Evolutionary conservation across 352 stramenopile genomes (phyloP), one percentile per base, ranked within the genome.

Genomic region (Blastocystis sp.): DNA sequence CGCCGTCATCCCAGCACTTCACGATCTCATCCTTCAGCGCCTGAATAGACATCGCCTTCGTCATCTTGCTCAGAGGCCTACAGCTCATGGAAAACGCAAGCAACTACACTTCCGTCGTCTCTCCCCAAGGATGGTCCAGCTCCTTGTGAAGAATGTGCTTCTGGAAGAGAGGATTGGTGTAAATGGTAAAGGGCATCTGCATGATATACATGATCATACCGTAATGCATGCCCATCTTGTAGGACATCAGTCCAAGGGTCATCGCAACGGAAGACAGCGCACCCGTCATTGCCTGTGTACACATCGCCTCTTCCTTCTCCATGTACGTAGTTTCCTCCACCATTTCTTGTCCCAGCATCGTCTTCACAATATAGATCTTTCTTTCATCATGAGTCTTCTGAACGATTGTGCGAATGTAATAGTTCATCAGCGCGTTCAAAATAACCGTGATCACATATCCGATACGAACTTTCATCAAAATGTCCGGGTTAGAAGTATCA

Each of bases 291-390:
- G 65, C 23, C 77, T 87, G 62, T 23, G 62, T 62, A 78, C 62
- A 74, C 59, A 87, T 69, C 21, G 17, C 34, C 41, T 74, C 65
- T 45, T 87, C 77, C 62, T 87, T 77, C 48, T 87, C 62, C 41
- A 87, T 62, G 71, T 87, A 87, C 23, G 77, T 87, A n/a, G 77
- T 77, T 45, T 87, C 77, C 65, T 87, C 62, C 0, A 74, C 62
- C 23, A 64, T 62, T 21, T 74, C 65, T 38, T 77, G 62, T 5
- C 77, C 77, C 60, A 87, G 28, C 59, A 87, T 79, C 40, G 7
- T 81, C 34, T 78, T 79, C 28, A 77, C 77, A 53, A 87, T 87
- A 19, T 77, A 87, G 52, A 87, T 87, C 65, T 87, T 87, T 2
- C 48, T 76, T 71, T 74, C 65, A 69, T 87, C 77, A 87, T 87